phyloP scores from a whole-genome alignment of 2,329 filamentous ascomycete species.

The Alternaria dauci region DNA sequence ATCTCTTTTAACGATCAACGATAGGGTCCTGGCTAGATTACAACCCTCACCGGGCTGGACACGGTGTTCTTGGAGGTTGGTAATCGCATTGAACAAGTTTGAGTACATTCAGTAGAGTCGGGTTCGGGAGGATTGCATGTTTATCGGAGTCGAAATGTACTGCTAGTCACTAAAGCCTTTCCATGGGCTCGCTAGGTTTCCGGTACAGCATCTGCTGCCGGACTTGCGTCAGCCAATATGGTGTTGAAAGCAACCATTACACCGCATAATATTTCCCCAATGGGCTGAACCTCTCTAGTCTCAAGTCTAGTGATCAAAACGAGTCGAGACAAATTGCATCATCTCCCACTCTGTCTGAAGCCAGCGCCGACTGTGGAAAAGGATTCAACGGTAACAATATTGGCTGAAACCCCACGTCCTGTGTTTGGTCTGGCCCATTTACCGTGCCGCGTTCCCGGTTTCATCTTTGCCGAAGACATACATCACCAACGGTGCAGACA shows the following conservation, averaged over 20 bases:
- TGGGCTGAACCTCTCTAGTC: neutral
- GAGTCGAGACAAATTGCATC: neutral
- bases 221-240: conserved; percentile 4
- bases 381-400: neutral
- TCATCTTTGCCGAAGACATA: neutral
- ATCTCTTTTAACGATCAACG: conserved; percentile 26
- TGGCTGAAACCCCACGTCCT: neutral
- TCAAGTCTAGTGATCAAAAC: neutral
- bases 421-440: neutral
- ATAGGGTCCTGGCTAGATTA: conserved; percentile 32
- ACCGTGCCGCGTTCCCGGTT: conserved; percentile 1
- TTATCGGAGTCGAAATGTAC: conserved; percentile 18
- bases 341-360: neutral
- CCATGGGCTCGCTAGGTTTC: neutral
- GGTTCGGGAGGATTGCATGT: conserved; percentile 18
- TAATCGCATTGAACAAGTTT: conserved; percentile 18
- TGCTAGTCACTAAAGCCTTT: conserved; percentile 9
- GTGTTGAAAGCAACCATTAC: conserved; percentile 14
- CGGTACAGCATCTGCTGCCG: conserved; percentile 12
- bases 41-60: conserved; percentile 43
- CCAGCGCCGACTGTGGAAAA: neutral
- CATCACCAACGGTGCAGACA: neutral
- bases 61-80: conserved; percentile 31
- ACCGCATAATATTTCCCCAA: neutral
- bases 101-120: conserved; percentile 11